Evolutionary conservation across 1,284 basidiomycete species (phyloP).

Genomic region (Trichosporon asahii): DNA sequence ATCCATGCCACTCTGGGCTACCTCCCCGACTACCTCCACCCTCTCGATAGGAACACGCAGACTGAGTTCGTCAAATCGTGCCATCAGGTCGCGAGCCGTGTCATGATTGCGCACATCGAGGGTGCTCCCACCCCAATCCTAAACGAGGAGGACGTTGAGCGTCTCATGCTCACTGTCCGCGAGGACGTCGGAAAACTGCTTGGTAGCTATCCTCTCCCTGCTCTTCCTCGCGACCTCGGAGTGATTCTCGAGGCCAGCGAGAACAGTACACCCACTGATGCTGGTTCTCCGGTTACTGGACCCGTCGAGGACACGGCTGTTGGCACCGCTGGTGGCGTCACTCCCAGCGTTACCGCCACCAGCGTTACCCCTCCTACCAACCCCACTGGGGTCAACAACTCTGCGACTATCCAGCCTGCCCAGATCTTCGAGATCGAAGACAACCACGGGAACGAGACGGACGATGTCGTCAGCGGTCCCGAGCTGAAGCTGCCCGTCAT

Average conservation of each 20-base stretch:
- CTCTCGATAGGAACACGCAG: not conserved
- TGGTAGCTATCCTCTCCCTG: too few relatives aligned
- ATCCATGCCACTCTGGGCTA: not conserved
- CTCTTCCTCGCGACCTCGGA: too few relatives aligned
- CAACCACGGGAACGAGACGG: not conserved
- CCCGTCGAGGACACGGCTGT: too few relatives aligned
- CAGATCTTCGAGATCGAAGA: not conserved
- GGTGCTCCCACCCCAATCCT: too few relatives aligned
- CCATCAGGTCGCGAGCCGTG: not conserved
- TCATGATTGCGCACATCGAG: not conserved
- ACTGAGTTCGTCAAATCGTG: not conserved
- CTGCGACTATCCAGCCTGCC: not conserved
- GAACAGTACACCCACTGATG: not conserved
- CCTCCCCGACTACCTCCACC: not conserved
- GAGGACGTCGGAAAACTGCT: not conserved
- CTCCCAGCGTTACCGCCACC: too few relatives aligned
- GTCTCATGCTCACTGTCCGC: not conserved
- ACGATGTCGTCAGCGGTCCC: not conserved
- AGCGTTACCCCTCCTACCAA: too few relatives aligned
- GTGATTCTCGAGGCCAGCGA: not conserved
- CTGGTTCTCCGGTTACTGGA: not conserved
- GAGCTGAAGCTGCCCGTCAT: not conserved
- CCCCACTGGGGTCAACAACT: too few relatives aligned
- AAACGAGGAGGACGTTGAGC: not conserved
- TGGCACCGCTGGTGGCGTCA: too few relatives aligned